A percentile compares a stretch with the other conserved stretches of the same genome.
phyloP scores from a whole-genome alignment of 108 stramenopile genomes.

The Nitzschia inconspicua region DNA sequence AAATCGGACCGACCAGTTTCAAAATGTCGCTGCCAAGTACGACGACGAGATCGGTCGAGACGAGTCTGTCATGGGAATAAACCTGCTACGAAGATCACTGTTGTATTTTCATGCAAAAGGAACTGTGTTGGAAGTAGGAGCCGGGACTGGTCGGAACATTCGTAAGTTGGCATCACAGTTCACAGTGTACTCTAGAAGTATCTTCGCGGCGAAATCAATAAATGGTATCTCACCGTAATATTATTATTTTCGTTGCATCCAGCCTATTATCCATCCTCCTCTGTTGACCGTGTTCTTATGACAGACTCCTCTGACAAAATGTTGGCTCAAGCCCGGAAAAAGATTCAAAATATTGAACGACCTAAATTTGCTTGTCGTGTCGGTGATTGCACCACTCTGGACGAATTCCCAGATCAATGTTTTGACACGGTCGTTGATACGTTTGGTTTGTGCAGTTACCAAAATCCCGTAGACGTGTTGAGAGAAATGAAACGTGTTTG shows the following conservation, averaged over 20 bases:
- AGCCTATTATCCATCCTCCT: constrained; percentile 55
- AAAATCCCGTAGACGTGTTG: constrained; percentile 82
- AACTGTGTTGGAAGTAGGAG: constrained; percentile 81
- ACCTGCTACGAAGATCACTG: constrained; percentile 60
- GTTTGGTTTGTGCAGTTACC: constrained; percentile 88
- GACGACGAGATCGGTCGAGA: constrained; percentile 71
- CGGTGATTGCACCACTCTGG: constrained; percentile 50
- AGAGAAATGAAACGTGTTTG: constrained; percentile 83
- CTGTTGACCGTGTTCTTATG: constrained; percentile 60
- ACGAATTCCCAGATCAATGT: constrained; percentile 48
- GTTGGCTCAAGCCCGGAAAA: constrained; percentile 63
- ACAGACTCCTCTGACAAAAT: constrained; percentile 79
- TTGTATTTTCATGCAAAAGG: constrained; percentile 81
- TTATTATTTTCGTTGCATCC: no score
- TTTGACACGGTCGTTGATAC: constrained; percentile 93
- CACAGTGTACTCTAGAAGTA: no score
- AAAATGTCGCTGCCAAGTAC: constrained; percentile 64
- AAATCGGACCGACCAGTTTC: constrained; percentile 53
- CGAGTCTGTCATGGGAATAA: constrained; percentile 77
- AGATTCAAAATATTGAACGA: constrained; percentile 26
- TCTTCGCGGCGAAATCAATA: no score
- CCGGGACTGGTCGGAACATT: constrained; percentile 86
- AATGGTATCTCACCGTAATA: no score
- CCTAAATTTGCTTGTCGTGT: constrained; percentile 47
- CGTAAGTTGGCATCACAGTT: no score